A percentile compares a stretch with the other conserved stretches of the same genome.
Evolutionary conservation across 352 stramenopile species (phyloP).

Genomic region (Phytophthora litchii): DNA sequence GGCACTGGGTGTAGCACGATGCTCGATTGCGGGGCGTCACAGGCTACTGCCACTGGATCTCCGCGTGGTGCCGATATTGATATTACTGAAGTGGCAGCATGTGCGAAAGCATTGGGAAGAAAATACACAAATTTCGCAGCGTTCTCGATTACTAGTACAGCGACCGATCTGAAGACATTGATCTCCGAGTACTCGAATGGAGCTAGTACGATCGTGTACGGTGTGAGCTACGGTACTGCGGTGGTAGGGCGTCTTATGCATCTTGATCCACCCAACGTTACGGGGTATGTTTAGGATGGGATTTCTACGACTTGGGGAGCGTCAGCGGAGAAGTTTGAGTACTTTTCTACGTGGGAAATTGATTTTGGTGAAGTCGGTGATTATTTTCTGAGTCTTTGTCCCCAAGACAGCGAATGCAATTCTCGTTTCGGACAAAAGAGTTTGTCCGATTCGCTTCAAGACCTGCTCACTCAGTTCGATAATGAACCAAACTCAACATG

Average conservation of each 20-base stretch:
- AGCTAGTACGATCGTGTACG: constrained; percentile 40
- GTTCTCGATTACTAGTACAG: constrained; percentile 45
- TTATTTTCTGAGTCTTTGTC: constrained; percentile 27
- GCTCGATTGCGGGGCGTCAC: neutral
- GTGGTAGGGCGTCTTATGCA: constrained; percentile 55
- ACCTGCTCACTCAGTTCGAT: constrained; percentile 24
- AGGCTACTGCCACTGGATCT: constrained; percentile 39
- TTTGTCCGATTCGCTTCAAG: constrained; percentile 15
- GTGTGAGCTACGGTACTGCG: constrained; percentile 52
- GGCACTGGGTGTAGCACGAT: neutral
- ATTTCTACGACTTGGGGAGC: constrained; percentile 35
- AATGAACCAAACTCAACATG: constrained; percentile 29
- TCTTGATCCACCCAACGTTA: constrained; percentile 35
- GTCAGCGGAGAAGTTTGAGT: constrained; percentile 25
- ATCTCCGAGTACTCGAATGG: constrained; percentile 28
- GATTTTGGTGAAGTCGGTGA: constrained; percentile 43
- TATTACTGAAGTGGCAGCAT: constrained; percentile 27
- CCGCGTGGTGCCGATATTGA: constrained; percentile 17
- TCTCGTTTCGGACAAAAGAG: constrained; percentile 15
- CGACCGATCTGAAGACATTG: constrained; percentile 30
- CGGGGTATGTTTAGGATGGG: constrained; percentile 52
- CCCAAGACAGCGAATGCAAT: constrained; percentile 24
- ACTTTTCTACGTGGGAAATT: constrained; percentile 42
- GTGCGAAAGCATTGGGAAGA: constrained; percentile 33
- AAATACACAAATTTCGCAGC: constrained; percentile 38